phyloP scores from a whole-genome alignment of 2,329 filamentous ascomycete species.

The Diaporthe caulivora region DNA sequence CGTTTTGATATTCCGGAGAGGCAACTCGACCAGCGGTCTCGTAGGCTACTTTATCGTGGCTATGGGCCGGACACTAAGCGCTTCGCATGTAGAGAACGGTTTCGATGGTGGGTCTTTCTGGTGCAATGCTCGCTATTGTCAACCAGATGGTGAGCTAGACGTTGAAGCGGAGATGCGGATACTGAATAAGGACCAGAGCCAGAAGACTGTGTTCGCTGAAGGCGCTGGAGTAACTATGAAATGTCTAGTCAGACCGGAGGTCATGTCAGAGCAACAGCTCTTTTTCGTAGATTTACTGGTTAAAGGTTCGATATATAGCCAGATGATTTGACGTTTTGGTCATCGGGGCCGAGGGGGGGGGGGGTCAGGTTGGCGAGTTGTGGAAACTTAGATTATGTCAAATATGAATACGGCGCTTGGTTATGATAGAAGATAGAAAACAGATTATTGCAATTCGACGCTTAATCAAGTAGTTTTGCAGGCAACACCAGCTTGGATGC shows the following conservation, averaged over 20 bases:
- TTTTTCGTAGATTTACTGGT: slow-evolving; percentile 12
- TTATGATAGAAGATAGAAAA: background rate
- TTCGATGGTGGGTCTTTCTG: slow-evolving; percentile 4
- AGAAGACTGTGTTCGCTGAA: slow-evolving; percentile 7
- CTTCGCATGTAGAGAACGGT: slow-evolving; percentile 9
- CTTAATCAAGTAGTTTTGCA: background rate
- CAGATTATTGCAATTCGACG: too few species aligned
- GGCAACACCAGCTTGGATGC: slow-evolving; percentile 34
- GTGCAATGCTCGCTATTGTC: slow-evolving; percentile 10
- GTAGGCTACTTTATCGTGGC: slow-evolving; percentile 11
- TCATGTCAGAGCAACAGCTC: slow-evolving; percentile 10
- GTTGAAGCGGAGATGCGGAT: background rate
- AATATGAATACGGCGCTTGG: background rate
- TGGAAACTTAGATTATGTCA: background rate
- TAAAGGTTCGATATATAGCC: background rate
- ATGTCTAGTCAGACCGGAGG: background rate
- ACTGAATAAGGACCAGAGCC: slow-evolving; percentile 9
- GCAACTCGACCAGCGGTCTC: background rate
- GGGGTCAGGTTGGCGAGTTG: too few species aligned
- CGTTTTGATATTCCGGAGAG: background rate
- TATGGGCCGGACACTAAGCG: slow-evolving; percentile 1
- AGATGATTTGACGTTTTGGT: background rate
- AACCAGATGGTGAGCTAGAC: background rate
- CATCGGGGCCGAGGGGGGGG: too few species aligned
- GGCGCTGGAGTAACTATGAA: slow-evolving; percentile 1